These are phyloP conservation scores for Sporothrix dimorphospora DNA, from an alignment of 2,329 filamentous ascomycete species.

Conservation along the genomic window DNA sequence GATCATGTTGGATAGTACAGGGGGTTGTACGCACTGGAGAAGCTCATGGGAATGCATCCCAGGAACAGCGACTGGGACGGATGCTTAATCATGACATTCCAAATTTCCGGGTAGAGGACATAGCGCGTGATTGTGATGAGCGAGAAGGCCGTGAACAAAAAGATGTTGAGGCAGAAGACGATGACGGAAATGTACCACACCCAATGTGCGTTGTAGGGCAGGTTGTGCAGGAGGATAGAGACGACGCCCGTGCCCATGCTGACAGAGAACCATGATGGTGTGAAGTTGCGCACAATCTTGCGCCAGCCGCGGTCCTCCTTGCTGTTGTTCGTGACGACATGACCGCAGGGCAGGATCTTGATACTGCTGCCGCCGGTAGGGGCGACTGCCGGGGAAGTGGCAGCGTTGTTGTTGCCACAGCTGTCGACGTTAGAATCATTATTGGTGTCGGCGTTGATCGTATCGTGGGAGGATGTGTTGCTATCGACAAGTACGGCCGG, in stretches of 20 bases:
- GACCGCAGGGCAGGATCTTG: slow-evolving; percentile 4
- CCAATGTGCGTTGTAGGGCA: slow-evolving; percentile 60
- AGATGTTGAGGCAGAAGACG: slow-evolving; percentile 60
- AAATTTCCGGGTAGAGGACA: slow-evolving; percentile 62
- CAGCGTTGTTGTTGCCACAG: background rate
- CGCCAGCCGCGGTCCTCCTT: slow-evolving; percentile 40
- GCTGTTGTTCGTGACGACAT: slow-evolving; percentile 1
- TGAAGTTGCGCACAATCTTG: slow-evolving; percentile 49
- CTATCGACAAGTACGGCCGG: background rate
- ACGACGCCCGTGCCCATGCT: slow-evolving; percentile 69
- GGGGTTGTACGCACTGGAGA: slow-evolving; percentile 48
- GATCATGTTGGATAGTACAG: background rate
- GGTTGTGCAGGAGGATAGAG: slow-evolving; percentile 58
- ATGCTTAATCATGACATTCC: slow-evolving; percentile 62
- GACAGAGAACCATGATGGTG: slow-evolving; percentile 55
- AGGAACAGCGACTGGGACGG: slow-evolving; percentile 66
- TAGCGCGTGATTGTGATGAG: slow-evolving; percentile 60
- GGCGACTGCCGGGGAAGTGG: background rate
- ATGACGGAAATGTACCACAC: slow-evolving; percentile 57
- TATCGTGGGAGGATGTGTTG: slow-evolving; percentile 8
- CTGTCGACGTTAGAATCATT: background rate
- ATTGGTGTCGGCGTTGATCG: background rate
- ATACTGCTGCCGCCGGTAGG: background rate
- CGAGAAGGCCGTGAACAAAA: slow-evolving; percentile 56
- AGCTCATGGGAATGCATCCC: slow-evolving; percentile 65